Evolutionary conservation across 306 rosid species (phyloP).

Genomic region (Pterocarpus macrocarpus): DNA sequence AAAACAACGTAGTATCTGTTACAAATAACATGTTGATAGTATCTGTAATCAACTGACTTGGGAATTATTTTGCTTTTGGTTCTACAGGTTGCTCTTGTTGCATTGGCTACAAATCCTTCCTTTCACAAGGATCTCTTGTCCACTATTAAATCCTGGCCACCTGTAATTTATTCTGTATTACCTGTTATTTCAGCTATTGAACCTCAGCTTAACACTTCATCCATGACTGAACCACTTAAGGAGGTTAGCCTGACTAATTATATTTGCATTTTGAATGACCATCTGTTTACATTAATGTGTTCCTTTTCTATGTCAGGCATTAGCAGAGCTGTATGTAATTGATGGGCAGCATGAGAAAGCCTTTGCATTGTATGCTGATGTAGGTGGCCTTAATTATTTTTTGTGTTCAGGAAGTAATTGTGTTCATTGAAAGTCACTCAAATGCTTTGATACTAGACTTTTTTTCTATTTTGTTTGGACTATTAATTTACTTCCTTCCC

Average conservation of each 20-base stretch:
- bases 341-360: slow-evolving; percentile 84
- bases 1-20: slow-evolving; percentile 16
- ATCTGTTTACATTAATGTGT: slow-evolving; percentile 5
- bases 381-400: slow-evolving; percentile 57
- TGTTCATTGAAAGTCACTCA: slow-evolving; percentile 6
- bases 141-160: slow-evolving; percentile 78
- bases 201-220: slow-evolving; percentile 82
- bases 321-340: slow-evolving; percentile 79
- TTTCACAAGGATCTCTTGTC: slow-evolving; percentile 75
- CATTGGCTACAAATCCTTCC: slow-evolving; percentile 81
- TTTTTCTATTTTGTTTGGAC: background rate
- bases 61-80: slow-evolving; percentile 35
- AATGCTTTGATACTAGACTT: slow-evolving; percentile 15
- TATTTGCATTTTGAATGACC: slow-evolving; percentile 27
- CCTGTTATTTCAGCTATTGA: slow-evolving; percentile 81
- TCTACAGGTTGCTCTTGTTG: slow-evolving; percentile 86
- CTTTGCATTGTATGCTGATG: slow-evolving; percentile 85
- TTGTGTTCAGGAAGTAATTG: slow-evolving; percentile 8
- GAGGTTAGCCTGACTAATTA: slow-evolving; percentile 59
- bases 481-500: background rate
- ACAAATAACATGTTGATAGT: background rate
- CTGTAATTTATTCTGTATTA: slow-evolving; percentile 70
- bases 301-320: slow-evolving; percentile 62
- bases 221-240: slow-evolving; percentile 81
- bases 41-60: slow-evolving; percentile 15